phyloP scores from a whole-genome alignment of 1,139 yeast genomes.

The Wickerhamomyces sp. region DNA sequence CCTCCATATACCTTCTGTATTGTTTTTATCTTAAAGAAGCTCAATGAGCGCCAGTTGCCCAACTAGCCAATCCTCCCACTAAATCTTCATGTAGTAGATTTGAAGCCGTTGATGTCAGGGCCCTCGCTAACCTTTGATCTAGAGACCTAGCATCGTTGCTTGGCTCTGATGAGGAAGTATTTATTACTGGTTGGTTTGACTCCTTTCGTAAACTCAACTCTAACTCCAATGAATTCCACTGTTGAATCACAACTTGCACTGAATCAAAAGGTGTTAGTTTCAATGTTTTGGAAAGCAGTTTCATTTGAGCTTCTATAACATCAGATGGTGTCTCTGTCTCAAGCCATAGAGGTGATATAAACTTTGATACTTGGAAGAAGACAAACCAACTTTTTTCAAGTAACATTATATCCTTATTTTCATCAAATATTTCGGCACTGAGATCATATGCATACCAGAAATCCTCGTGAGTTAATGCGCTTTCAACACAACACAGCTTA shows the following conservation, averaged over 20 bases:
- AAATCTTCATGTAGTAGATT: constrained; percentile 11
- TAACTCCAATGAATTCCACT: constrained; percentile 38
- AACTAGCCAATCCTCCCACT: constrained; percentile 34
- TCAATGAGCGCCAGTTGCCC: constrained; percentile 46
- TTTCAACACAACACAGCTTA: constrained; percentile 43
- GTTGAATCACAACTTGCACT: constrained; percentile 34
- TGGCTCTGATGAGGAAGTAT: not conserved
- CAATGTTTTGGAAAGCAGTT: constrained; percentile 43
- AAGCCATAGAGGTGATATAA: constrained; percentile 42
- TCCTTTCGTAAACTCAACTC: constrained; percentile 28
- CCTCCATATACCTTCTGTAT: no score
- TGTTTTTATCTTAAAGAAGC: not conserved
- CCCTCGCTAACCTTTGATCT: constrained; percentile 20
- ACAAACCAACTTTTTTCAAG: constrained; percentile 50
- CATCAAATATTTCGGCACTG: constrained; percentile 28
- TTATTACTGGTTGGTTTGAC: not conserved
- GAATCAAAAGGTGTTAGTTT: constrained; percentile 38
- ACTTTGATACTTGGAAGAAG: constrained; percentile 53
- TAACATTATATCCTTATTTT: constrained; percentile 1
- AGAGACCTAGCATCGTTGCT: constrained; percentile 5
- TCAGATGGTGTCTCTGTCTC: constrained; percentile 32
- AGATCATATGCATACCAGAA: constrained; percentile 46
- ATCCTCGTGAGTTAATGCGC: constrained; percentile 50
- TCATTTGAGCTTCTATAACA: constrained; percentile 40
- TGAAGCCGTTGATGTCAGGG: constrained; percentile 18